phyloP scores from a whole-genome alignment of 371 early-diverging fungal species.

The Mucor piriformis region DNA sequence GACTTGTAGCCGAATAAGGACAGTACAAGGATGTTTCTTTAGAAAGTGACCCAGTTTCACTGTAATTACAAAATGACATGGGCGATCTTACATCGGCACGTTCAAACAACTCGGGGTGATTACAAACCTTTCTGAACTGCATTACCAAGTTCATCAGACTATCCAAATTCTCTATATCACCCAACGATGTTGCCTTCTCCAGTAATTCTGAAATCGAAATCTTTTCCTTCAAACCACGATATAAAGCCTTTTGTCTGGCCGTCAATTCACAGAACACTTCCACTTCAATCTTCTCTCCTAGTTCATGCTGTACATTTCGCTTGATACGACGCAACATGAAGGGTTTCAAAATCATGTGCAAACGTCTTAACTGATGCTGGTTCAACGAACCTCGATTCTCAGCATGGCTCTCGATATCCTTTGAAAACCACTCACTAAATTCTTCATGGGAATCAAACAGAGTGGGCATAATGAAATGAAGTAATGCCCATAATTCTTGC shows the following conservation, averaged over 20 bases:
- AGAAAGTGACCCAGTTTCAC: slow-evolving; percentile 63
- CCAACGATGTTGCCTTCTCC: slow-evolving; percentile 70
- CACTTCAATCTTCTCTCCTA: slow-evolving; percentile 92
- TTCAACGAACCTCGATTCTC: slow-evolving; percentile 86
- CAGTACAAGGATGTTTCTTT: slow-evolving; percentile 64
- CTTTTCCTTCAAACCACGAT: slow-evolving; percentile 79
- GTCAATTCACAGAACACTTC: slow-evolving; percentile 87
- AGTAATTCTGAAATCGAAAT: slow-evolving; percentile 83
- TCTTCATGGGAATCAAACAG: slow-evolving; percentile 95
- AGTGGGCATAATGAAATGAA: slow-evolving; percentile 99
- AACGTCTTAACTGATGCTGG: slow-evolving; percentile 85
- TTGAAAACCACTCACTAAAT: slow-evolving; percentile 95
- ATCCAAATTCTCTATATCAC: slow-evolving; percentile 68
- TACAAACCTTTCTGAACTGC: slow-evolving; percentile 98
- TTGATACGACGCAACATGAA: slow-evolving; percentile 99
- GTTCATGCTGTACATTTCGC: slow-evolving; percentile 94
- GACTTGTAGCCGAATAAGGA: slow-evolving; percentile 66
- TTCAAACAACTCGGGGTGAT: slow-evolving; percentile 98
- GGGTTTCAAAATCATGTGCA: slow-evolving; percentile 97
- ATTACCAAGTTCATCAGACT: slow-evolving; percentile 94
- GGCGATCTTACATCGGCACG: slow-evolving; percentile 85
- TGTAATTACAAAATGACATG: slow-evolving; percentile 63
- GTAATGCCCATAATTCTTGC: slow-evolving; percentile 93
- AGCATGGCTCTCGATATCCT: slow-evolving; percentile 92
- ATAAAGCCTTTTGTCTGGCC: slow-evolving; percentile 80